Base-by-base conservation (phyloP, 2,329 filamentous ascomycete species). In the Penicillium sp. region DNA sequence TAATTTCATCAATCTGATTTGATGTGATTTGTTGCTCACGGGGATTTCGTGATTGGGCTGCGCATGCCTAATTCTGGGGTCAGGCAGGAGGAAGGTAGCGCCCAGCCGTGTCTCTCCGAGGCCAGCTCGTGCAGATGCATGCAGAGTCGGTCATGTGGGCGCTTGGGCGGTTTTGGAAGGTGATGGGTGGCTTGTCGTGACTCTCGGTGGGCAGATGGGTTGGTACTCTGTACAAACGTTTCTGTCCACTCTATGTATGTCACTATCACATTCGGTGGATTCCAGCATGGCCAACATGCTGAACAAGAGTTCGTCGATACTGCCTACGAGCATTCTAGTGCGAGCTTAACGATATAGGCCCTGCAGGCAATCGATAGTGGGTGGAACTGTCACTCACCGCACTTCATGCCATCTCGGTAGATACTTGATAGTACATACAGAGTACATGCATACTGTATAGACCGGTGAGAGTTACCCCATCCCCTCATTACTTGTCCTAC, bases 121-220 rank as follows among this genome's bases (percentile, higher is more conserved):
- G 36, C 13, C 36, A 58, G 66, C 63, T 68, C 64, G 58, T 67
- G 64, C 61, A 60, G 55, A 48, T 65, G 63, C 67, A 69, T 69
- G 67, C 67, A 69, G 65, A 67, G 55, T 56, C 34, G 58, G 66
- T 69, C 67, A 69, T 69, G 67, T 69, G 67, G 66, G 59, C 48
- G 49, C 55, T 47, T 52, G 18, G 46, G 12, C 37, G 32, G 33
- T 49, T 50, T 44, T 26, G 34, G 39, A 29, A 52, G 40, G 21
- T 39, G 27, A 18, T 37, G 13, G 43, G 26, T 42, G n/a, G 13
- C 26, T 41, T 24, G 23, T 41, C 12, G 12, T 12, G 18, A n/a
- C n/a, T n/a, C n/a, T n/a, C n/a, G n/a, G n/a, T n/a, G n/a, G n/a
- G n/a, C n/a, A n/a, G n/a, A n/a, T n/a, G n/a, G n/a, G n/a, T n/a